These are phyloP conservation scores for Neurospora sp. DNA, from an alignment of 495 filamentous ascomycete species.

Conservation along the genomic window DNA sequence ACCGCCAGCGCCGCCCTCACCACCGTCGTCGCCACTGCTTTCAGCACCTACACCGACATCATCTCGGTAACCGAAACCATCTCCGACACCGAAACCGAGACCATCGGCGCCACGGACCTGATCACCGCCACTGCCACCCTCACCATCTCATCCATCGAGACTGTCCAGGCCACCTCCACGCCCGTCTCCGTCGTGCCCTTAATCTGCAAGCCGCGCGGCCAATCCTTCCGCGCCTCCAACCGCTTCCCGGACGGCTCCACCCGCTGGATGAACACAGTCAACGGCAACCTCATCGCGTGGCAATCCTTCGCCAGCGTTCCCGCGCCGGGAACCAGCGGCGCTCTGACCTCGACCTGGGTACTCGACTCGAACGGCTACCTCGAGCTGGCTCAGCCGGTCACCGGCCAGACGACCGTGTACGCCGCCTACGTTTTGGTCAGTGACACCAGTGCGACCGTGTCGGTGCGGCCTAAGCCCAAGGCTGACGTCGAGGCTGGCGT, in stretches of 20 bases:
- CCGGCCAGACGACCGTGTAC: neutral
- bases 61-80: neutral
- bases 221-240: neutral
- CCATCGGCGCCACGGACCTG: neutral
- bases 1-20: neutral
- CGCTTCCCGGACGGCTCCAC: neutral
- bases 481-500: neutral
- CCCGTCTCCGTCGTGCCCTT: neutral
- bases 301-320: neutral
- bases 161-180: neutral
- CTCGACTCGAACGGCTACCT: neutral
- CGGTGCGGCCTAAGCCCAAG: neutral
- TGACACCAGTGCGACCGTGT: neutral
- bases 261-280: neutral
- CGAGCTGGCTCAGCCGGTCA: neutral
- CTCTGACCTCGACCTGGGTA: neutral
- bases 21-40: neutral
- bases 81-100: neutral
- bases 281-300: neutral
- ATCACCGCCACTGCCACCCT: neutral
- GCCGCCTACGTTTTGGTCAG: neutral
- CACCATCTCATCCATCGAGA: neutral
- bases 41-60: slow-evolving; percentile 1
- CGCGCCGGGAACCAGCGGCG: neutral
- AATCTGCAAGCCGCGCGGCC: neutral